Base-by-base conservation (phyloP, 1,284 basidiomycete genomes). In the Marasmius fiardii region DNA sequence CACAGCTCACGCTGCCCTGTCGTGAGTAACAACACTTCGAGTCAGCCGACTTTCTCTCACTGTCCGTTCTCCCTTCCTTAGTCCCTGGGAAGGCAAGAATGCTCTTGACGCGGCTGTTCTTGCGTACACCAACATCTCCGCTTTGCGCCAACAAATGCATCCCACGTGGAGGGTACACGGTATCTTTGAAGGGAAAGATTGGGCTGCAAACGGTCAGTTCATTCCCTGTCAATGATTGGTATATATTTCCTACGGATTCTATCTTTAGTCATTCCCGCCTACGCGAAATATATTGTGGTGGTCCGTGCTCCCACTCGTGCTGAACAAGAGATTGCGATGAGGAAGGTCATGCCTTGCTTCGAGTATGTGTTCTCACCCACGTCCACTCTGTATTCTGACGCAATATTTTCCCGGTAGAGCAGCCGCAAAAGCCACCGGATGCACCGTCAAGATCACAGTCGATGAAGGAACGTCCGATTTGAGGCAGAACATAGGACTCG, bases 81-180 rank as follows among this genome's bases (percentile, higher is more conserved):
- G 39, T 41, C 88, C 85, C 26, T 89, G 86, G 86, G 85, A 89
- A 64, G 90, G 86, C 4, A 75, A 74, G 61, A 92, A 92, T 61
- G 88, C 90, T 0, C 75, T 90, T 12, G 89, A 91, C 64, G 90
- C 89, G 2, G 89, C 85, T 3, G 84, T 89, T 7, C 74, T 88
- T 5, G 85, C 84, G 18, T 92, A 91, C 67, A 82, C 76, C 55
- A 84, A 82, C 58, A 78, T 92, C 31, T 83, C 85, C 1, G 80
- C 80, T 2, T 74, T 92, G 23, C 79, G 90, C 12, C 90, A 93
- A 67, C 89, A 92, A 63, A 75, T 87, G 21, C 74, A 75, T 48
- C 83, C 85, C 0, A 78, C 76, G 0, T 75, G 82, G 61, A 79
- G 83, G n/a, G 75, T 88, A 2, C 86, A 90, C 61, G 86, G 85